phyloP scores from a whole-genome alignment of 78 protist genomes.

The Dictyostelium purpureum region DNA sequence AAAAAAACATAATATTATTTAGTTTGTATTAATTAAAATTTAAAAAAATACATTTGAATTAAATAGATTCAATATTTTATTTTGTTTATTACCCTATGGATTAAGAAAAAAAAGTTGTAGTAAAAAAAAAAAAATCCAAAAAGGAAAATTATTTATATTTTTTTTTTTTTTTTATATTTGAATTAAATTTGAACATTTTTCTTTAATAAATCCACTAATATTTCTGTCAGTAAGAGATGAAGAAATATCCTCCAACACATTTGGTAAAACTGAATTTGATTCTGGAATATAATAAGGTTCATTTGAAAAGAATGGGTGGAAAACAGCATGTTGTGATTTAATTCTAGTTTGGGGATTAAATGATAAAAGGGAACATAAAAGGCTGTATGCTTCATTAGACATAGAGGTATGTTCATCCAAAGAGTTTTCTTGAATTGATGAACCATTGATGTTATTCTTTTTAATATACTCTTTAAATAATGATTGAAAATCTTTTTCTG shows the following conservation, averaged over 20 bases:
- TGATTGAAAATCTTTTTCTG: neutral
- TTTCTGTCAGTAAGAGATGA: slow-evolving; percentile 57
- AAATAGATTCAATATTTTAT: too few species aligned
- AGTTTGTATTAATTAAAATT: too few species aligned
- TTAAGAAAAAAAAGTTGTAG: too few species aligned
- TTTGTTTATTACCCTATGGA: too few species aligned
- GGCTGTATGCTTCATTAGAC: neutral
- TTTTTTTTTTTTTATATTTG: neutral
- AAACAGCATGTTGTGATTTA: neutral
- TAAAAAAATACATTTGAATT: too few species aligned
- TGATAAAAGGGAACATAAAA: neutral
- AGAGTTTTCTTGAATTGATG: neutral
- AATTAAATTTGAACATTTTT: slow-evolving; percentile 16
- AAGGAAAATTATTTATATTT: too few species aligned
- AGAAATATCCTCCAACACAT: neutral
- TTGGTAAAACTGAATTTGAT: neutral
- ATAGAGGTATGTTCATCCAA: too few species aligned
- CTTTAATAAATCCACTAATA: slow-evolving; percentile 31
- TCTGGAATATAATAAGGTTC: slow-evolving; percentile 11
- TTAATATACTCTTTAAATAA: neutral
- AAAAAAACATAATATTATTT: too few species aligned
- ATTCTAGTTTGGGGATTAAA: slow-evolving; percentile 30
- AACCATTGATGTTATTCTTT: neutral
- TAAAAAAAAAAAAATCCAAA: too few species aligned
- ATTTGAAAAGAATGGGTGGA: slow-evolving; percentile 17